Conservation (phyloP, 495 filamentous ascomycete genomes). For the Aspergillus ostianus region DNA sequence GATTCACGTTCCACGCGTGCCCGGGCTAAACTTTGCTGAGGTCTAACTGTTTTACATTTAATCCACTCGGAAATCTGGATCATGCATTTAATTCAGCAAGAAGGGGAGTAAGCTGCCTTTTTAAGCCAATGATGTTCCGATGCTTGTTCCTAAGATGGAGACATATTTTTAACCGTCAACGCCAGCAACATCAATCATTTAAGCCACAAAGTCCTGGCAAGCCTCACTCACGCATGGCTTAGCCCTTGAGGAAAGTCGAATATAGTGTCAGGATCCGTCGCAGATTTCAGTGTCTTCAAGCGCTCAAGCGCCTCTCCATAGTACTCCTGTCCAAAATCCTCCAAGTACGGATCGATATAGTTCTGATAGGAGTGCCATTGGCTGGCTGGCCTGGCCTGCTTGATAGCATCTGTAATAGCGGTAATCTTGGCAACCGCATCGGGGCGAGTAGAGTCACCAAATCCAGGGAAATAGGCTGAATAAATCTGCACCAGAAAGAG, state of each 20-base stretch:
- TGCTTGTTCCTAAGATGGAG: no score
- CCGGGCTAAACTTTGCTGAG: no score
- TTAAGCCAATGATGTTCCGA: no score
- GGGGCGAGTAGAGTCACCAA: background rate
- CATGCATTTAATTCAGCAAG: no score
- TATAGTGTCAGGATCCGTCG: background rate
- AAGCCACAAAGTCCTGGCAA: no score
- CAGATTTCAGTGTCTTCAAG: constrained; percentile 1
- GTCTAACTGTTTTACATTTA: no score
- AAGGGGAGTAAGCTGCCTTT: no score
- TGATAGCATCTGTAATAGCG: background rate
- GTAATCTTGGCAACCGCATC: background rate
- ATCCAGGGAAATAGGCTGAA: constrained; percentile 5
- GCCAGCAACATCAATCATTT: no score
- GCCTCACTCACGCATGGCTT: background rate
- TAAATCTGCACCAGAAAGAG: constrained; percentile 6
- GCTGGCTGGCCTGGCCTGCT: background rate
- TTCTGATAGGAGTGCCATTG: constrained; percentile 9
- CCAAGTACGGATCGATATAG: constrained; percentile 7
- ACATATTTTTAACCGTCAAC: no score
- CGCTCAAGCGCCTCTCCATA: background rate
- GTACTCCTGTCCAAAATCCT: constrained; percentile 3
- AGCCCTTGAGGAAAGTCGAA: constrained; percentile 7
- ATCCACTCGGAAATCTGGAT: no score
- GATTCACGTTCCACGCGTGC: no score